Base-by-base conservation (phyloP, 257 asterid genomes). In the Knoxia roxburghii region DNA sequence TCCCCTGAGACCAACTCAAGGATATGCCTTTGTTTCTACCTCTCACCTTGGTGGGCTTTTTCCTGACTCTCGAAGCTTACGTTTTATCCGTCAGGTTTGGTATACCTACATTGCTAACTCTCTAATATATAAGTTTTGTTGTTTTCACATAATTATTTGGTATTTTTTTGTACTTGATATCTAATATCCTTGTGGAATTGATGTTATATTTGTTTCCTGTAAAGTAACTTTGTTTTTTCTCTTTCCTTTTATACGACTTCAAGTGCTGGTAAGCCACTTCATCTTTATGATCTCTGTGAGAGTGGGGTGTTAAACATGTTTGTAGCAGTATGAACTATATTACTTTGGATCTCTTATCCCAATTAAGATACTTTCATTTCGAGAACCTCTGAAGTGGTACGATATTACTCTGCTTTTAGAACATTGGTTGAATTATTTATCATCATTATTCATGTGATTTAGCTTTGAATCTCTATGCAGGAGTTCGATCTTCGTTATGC, bases 401-500 rank as follows among this genome's bases (percentile, higher is more conserved):
- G 29, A 50, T 24, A 26, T 49, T 24, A 21, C 49, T 24, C 17
- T 26, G 13, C 39, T 17, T 24, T 50, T 26, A 11, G 54, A 37
- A 40, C 45, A 6, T 51, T 26, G 23, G 23, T 51, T 39, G 0
- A 4, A 20, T 43, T 49, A 23, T 64, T 58, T 61, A 58, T 33
- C 26, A 24, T 49, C 39, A 48, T 50, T 40, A 39, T 51, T 52
- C 64, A 52, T 54, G n/a, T 8, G 30, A 20, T 17, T 65, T 67
- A 5, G 55, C 35, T 45, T 39, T 66, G 18, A 73, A 50, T 74
- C 67, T 65, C 55, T 73, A 64, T 65, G 64, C 86, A 91, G 99
- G 99, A 91, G 73, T 71, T 91, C 68, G 99, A 94, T 77, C 69
- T 91, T 73, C 97, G 96, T 53, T 89, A 80, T 74, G 95, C 95